Evolutionary conservation across 495 filamentous ascomycete genomes (phyloP).

Genomic region (Haplographium delicatum): DNA sequence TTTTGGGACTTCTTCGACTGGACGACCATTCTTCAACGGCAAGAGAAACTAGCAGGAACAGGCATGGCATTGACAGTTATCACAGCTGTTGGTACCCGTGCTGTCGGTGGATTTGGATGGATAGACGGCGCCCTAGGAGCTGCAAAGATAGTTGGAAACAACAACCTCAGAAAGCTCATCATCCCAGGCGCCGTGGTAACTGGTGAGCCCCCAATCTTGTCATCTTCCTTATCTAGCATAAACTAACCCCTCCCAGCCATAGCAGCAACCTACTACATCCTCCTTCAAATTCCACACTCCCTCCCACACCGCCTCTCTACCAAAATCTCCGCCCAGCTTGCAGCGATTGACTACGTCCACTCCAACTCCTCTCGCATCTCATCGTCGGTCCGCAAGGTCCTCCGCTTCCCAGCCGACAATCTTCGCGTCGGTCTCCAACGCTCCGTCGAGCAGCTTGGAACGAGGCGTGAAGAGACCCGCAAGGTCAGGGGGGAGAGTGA

Average conservation of each 20-base stretch:
- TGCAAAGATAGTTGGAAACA: conserved; percentile 72
- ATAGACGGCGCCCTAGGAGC: conserved; percentile 80
- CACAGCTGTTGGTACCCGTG: conserved; percentile 74
- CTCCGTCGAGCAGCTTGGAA: conserved; percentile 73
- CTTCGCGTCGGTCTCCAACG: conserved; percentile 74
- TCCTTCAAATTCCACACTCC: conserved; percentile 79
- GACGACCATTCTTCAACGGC: conserved; percentile 71
- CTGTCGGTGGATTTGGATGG: conserved; percentile 82
- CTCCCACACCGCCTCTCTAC: conserved; percentile 79
- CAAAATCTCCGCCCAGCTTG: conserved; percentile 76
- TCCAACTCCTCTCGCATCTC: conserved; percentile 79
- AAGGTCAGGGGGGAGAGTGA: conserved; percentile 72
- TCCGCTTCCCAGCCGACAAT: conserved; percentile 77
- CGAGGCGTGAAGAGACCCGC: conserved; percentile 69
- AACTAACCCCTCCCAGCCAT: conserved; percentile 52
- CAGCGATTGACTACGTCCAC: conserved; percentile 85
- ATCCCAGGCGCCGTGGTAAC: conserved; percentile 72
- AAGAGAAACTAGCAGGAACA: conserved; percentile 90
- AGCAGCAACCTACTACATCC: conserved; percentile 69
- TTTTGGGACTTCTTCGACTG: conserved; percentile 92
- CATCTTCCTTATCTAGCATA: conserved; percentile 13
- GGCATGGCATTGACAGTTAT: conserved; percentile 90
- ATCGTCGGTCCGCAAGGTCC: conserved; percentile 75
- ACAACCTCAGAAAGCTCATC: conserved; percentile 75
- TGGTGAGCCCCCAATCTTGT: conserved; percentile 49